Evolutionary conservation across 108 stramenopile genomes (phyloP), one percentile per base, ranked within the genome.

Genomic region (Schizochytrium sp.): DNA sequence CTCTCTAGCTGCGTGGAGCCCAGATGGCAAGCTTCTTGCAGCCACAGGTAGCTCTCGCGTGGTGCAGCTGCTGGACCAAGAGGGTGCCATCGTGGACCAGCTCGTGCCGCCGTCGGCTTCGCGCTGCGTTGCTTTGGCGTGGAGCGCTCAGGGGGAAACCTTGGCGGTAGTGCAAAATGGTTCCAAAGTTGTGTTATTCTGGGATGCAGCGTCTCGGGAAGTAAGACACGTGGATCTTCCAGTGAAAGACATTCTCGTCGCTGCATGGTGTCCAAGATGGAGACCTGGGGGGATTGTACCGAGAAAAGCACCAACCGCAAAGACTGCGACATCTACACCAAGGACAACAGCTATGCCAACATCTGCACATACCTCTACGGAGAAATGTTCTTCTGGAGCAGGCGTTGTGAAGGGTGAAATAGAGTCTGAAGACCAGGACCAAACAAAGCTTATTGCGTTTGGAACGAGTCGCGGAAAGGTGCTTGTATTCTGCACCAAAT

Each of bases 11-110:
- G 64, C 64, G 3, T 69, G 64, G 64, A 69, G 64, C 28, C 64
- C 64, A 38, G 64, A 69, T 44, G 64, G 64, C 64, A 15, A 69
- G 28, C 40, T 69, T 44, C 28, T 69, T 8, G 64, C 64, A 7
- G 64, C 64, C 12, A 44, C 64, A 15, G 64, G 64, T 8, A 69
- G 64, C 64, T 69, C 64, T 7, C 64, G 64, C 28, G 64, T 69
- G 64, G 64, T 69, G 64, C 64, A 69, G 64, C 64, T 69, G 64
- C 64, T 69, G 10, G 28, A 38, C 64, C 5, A 38, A 44, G 64
- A 7, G 19, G 64, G 64, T 44, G 28, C 19, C 64, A 3, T 69
- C 64, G 44, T 69, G 10, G 64, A 44, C 19, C 64, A 69, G 28
- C 40, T 69, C 2, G 64, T 69, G 1, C 64, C 64, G 64, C 64